phyloP scores from a whole-genome alignment of 441 rosid species.

The Gossypium schwendimanii region DNA sequence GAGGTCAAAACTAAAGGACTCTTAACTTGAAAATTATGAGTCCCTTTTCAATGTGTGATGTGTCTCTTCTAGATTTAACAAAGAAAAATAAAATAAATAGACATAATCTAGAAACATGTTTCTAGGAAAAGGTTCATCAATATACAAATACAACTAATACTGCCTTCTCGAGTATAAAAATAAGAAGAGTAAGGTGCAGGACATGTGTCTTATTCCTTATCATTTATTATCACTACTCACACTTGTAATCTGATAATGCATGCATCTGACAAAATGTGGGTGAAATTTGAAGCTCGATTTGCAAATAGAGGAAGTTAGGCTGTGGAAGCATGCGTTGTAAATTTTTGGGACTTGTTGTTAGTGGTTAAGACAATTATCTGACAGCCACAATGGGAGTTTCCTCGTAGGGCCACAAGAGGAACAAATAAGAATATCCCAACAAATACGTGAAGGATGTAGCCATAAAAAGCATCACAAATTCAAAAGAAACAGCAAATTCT shows the following conservation, averaged over 20 bases:
- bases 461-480: neutral
- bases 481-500: neutral
- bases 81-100: neutral
- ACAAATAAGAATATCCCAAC: neutral
- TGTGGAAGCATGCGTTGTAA: neutral
- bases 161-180: neutral
- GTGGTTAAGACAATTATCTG: neutral
- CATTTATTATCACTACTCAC: too few species aligned
- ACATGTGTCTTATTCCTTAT: too few species aligned
- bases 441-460: neutral
- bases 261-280: neutral
- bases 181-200: neutral
- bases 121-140: too few species aligned
- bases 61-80: neutral
- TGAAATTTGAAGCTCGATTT: neutral
- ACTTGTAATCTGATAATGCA: neutral
- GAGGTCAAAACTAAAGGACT: neutral
- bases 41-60: neutral
- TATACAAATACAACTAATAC: too few species aligned
- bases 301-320: neutral
- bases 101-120: neutral
- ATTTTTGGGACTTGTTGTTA: neutral
- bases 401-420: conserved; percentile 1
- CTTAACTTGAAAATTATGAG: neutral
- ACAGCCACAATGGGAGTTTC: neutral